phyloP scores from a whole-genome alignment of 1,139 yeast genomes.

The Zhuliangozyma blackwelliae region DNA sequence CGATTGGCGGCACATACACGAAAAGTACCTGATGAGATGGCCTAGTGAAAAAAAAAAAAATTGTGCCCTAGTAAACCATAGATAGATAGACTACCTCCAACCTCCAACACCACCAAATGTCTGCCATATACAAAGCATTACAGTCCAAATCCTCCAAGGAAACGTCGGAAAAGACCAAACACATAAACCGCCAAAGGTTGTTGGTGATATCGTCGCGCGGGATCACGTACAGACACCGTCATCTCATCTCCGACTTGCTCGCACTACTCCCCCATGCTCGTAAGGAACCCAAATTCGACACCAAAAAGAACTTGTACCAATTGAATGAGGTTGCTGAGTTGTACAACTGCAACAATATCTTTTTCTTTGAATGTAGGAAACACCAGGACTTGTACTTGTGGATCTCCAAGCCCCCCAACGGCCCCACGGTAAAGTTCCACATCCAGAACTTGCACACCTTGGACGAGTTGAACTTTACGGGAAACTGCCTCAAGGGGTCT shows the following conservation, averaged over 20 bases:
- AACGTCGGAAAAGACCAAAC: slow-evolving; percentile 46
- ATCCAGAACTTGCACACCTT: slow-evolving; percentile 93
- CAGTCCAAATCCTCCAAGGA: slow-evolving; percentile 47
- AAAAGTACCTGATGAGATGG: no score
- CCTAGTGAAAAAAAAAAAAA: no score
- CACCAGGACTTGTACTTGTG: slow-evolving; percentile 93
- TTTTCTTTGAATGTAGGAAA: slow-evolving; percentile 94
- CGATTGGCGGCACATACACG: no score
- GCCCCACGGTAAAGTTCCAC: slow-evolving; percentile 93
- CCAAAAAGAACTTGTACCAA: slow-evolving; percentile 83
- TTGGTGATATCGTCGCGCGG: slow-evolving; percentile 92
- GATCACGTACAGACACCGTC: slow-evolving; percentile 91
- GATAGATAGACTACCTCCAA: no score
- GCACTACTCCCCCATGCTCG: slow-evolving; percentile 89
- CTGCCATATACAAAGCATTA: slow-evolving; percentile 67
- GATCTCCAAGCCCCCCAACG: slow-evolving; percentile 96
- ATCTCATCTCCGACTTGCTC: slow-evolving; percentile 77
- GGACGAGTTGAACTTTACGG: slow-evolving; percentile 94
- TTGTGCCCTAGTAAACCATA: no score
- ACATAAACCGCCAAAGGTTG: slow-evolving; percentile 75
- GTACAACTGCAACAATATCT: slow-evolving; percentile 92
- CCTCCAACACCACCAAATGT: slow-evolving; percentile 31
- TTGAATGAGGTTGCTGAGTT: slow-evolving; percentile 94
- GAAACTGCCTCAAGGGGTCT: slow-evolving; percentile 93
- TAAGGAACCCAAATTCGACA: slow-evolving; percentile 93